Percentiles rank a stretch among this genome's conserved stretches.
These are phyloP conservation scores for Chondrus crispus DNA, from an alignment of 23 red algal genomes.

Conservation along the genomic window DNA sequence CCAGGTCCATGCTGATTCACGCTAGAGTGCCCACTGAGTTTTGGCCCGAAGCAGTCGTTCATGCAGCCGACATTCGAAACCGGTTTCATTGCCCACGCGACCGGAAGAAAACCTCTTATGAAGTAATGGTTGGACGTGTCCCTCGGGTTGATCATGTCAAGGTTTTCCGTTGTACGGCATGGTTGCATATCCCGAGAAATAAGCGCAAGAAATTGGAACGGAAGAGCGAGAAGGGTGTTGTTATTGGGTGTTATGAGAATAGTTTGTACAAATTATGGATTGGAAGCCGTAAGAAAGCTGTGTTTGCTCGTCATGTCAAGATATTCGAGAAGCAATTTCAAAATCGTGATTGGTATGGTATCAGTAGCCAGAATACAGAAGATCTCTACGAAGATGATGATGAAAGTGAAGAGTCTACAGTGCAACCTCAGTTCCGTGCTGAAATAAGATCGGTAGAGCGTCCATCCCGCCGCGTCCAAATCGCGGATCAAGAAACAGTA, in stretches of 20 bases:
- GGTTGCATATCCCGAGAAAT: neutral
- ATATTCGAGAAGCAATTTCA: neutral
- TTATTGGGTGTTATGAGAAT: neutral
- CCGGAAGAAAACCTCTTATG: neutral
- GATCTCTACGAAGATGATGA: neutral
- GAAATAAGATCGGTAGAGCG: neutral
- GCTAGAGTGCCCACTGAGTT: neutral
- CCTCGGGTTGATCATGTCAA: neutral
- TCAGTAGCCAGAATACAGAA: neutral
- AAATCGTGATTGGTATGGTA: too few relatives aligned
- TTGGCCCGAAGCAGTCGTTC: neutral
- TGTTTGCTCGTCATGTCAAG: neutral
- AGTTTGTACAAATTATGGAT: neutral
- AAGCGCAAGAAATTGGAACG: neutral
- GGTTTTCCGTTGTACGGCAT: neutral
- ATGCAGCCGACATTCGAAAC: neutral
- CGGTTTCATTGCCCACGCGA: neutral
- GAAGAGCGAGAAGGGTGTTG: neutral
- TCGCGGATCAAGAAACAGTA: neutral
- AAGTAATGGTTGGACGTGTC: neutral
- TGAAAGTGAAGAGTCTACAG: neutral
- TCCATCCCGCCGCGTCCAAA: neutral
- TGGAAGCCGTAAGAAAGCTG: neutral
- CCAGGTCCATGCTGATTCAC: neutral
- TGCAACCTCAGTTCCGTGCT: neutral